Conservation (phyloP, 2,329 filamentous ascomycete genomes). For the Trichoderma sp. region DNA sequence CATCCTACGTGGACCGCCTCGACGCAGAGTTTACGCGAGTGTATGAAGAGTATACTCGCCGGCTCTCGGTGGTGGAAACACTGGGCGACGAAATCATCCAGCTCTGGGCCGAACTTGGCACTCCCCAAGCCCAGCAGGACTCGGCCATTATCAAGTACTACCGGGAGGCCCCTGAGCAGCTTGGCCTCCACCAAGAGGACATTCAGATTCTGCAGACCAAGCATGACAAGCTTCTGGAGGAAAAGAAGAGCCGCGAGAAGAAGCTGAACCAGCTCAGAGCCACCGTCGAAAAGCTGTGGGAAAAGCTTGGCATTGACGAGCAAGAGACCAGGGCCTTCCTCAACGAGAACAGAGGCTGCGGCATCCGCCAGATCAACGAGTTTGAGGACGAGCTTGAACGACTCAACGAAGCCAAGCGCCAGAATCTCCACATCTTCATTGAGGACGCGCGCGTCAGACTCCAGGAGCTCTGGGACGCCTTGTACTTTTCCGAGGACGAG, state of each 20-base stretch:
- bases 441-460: conserved; percentile 89
- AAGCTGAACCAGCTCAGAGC: conserved; percentile 72
- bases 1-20: conserved; percentile 80
- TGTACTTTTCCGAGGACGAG: conserved; percentile 96
- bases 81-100: conserved; percentile 85
- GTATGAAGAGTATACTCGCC: conserved; percentile 92
- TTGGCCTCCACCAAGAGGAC: conserved; percentile 89
- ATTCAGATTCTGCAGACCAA: conserved; percentile 70
- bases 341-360: conserved; percentile 85
- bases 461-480: conserved; percentile 90
- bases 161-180: conserved; percentile 86
- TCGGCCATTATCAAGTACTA: conserved; percentile 84
- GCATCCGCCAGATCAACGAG: conserved; percentile 89
- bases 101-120: conserved; percentile 93
- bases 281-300: conserved; percentile 86
- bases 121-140: conserved; percentile 91
- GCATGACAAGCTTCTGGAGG: conserved; percentile 81
- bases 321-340: conserved; percentile 82
- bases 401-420: conserved; percentile 88
- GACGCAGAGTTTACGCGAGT: conserved; percentile 91
- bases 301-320: conserved; percentile 81
- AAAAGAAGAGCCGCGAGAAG: conserved; percentile 84
- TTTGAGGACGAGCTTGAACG: conserved; percentile 87
- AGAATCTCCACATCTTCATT: conserved; percentile 94
- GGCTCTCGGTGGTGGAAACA: conserved; percentile 73